Base-by-base conservation (phyloP, 2,329 filamentous ascomycete species). In the Metarhizium rileyi region DNA sequence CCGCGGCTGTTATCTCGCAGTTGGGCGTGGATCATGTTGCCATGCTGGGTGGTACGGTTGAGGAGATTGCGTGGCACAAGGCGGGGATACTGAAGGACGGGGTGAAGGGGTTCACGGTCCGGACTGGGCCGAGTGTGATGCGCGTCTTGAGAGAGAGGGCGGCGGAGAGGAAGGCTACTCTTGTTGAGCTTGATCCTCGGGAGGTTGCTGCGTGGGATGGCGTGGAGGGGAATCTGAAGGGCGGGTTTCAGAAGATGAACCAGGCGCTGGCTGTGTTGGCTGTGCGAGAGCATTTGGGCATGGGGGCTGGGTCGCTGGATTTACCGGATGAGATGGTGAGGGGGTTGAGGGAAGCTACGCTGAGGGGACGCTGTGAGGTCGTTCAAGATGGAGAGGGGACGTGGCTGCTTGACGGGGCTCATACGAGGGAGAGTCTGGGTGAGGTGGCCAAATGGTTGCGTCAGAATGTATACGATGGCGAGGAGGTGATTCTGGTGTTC, bases 21-120 rank as follows among this genome's bases (percentile, higher is more conserved):
- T 66, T 96, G 41, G 90, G 88, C 3, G 85, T 95, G 52, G 90
- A 96, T 59, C 90, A 96, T 65, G 82, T 85, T 1, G 81, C 77
- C 4, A 82, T 95, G 75, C 73, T 96, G 33, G 90, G 90, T 10
- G 74, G 78, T 35, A 90, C 88, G 0, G 77, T 91, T 46, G 83
- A 86, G 50, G 74, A 88, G 60, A 95, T 95, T 55, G 68, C 90
- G 3, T 95, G 90, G 90, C 87, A 95, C 64, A 96, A 96, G 66
- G 84, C 84, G 6, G 90, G 90, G 1, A 87, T 96, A 42, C 84
- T 94, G 63, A 95, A 94, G 65, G 47, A 66, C 1, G 80, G 78
- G 0, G 76, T 67, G 0, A 59, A 52, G 36, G 69, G 62, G 0
- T 71, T 72, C 8, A 62, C 68, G 7, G 59, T 63, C 30, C 58